phyloP scores from a whole-genome alignment of 1,284 basidiomycete species.

The Ustilago curta region DNA sequence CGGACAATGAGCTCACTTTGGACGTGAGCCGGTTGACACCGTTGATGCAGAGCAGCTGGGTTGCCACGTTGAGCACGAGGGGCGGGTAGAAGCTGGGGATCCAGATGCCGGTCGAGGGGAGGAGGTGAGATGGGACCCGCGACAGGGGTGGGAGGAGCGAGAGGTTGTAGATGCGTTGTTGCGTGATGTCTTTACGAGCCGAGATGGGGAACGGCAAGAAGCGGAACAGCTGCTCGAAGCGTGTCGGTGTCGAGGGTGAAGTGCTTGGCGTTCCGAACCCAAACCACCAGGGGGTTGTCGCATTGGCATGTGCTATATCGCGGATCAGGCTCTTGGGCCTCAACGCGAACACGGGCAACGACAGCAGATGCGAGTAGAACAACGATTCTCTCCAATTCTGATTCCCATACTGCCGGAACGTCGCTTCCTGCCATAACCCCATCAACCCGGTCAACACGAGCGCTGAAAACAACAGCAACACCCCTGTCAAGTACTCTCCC shows the following conservation, averaged over 20 bases:
- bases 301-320: slow-evolving; percentile 51
- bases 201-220: slow-evolving; percentile 3
- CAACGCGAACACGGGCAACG: slow-evolving; percentile 77
- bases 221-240: not conserved
- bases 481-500: slow-evolving; percentile 77
- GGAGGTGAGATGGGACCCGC: slow-evolving; percentile 14
- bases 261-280: slow-evolving; percentile 27
- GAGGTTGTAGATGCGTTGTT: slow-evolving; percentile 55
- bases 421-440: slow-evolving; percentile 86
- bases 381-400: slow-evolving; percentile 87
- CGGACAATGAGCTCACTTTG: slow-evolving; percentile 80
- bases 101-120: slow-evolving; percentile 38
- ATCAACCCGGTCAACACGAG: slow-evolving; percentile 84
- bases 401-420: slow-evolving; percentile 77
- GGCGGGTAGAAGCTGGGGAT: slow-evolving; percentile 78
- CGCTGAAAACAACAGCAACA: slow-evolving; percentile 80
- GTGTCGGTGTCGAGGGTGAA: not conserved
- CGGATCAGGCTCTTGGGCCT: slow-evolving; percentile 9
- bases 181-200: not conserved
- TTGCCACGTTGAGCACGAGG: slow-evolving; percentile 79
- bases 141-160: slow-evolving; percentile 30
- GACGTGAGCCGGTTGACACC: slow-evolving; percentile 87
- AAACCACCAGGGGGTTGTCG: slow-evolving; percentile 53
- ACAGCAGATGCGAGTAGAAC: slow-evolving; percentile 80
- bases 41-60: slow-evolving; percentile 87